Evolutionary conservation across 1,284 basidiomycete genomes (phyloP), one percentile per base, ranked within the genome.

Genomic region (Microbotryum silenes-acaulis): DNA sequence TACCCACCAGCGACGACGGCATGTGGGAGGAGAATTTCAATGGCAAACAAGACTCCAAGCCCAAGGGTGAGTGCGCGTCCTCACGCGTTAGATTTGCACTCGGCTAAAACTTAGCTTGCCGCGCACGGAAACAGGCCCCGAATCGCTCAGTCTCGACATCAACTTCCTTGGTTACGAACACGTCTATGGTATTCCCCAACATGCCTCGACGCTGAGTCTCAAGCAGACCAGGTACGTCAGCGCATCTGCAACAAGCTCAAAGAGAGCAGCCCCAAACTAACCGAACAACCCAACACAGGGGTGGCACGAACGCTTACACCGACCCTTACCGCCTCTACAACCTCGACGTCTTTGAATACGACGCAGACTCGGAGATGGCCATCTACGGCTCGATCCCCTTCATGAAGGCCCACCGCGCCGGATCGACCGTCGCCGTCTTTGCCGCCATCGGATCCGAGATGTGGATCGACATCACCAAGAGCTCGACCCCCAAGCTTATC

Each of bases 281-380:
- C 25, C 18, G 33, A 48, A 16, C 21, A 48, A 21, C 18, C 21
- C 4, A 4, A 5, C 18, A 14, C 57, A 68, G 66, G 65, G 75
- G 65, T 84, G 61, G 78, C 79, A 54, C 80, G 85, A 8, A 60
- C 20, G 80, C 82, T 66, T 96, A 87, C 77, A 81, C 81, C 16
- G 94, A 98, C 49, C 96, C 96, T 0, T 98, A 96, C 77, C 84
- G 96, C 31, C 83, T 98, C 18, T 96, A 87, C 80, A 99, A 99
- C 74, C 81, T 89, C 57, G 96, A 98, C 74, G 93, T 97, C 44
- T 99, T 98, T 74, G 94, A 98, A 77, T 97, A 98, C 75, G 83
- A 91, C 29, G 84, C 89, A 57, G 88, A 91, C 63, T 92, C 89
- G 1, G 82, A 91, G 23, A 91, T 96, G 80, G 87, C 91, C 0